Base-by-base conservation (phyloP, 257 asterid species). In the Linderniella brevidens region DNA sequence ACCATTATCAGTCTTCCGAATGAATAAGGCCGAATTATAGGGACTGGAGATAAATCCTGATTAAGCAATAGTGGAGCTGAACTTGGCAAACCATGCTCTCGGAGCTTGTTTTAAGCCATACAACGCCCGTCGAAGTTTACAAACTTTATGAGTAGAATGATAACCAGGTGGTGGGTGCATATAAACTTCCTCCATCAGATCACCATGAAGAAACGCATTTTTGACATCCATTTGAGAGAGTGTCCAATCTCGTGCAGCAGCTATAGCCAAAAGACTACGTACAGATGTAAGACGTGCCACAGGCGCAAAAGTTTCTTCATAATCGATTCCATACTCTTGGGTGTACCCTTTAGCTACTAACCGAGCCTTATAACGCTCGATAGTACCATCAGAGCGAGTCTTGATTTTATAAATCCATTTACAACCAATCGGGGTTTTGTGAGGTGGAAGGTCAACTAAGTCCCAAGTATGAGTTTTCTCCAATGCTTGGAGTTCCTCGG, bases 81-180 rank as follows among this genome's bases (percentile, higher is more conserved):
- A 47, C 29, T 47, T 19, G 8, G 52, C 52, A 47, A 11, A 47
- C 52, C 37, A 47, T 10, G 52, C 37, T 8, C 37, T 9, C 0
- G 37, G 36, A 47, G 52, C 52, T 47, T 47, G 43, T 38, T 38
- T 38, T 11, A 38, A n/a, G 12, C 43, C 43, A 38, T 38, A 38
- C 43, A 38, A 38, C 14, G 43, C 43, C 14, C 14, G 12, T 9
- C 43, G 43, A 38, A 38, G 5, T 11, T 38, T 11, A 38, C 43
- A 38, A 11, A 38, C 43, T 38, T 38, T 38, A 38, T 38, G 3
- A 38, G 43, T 3, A 9, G 43, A 38, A 38, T 38, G 43, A 38
- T 38, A 38, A n/a, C 43, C 43, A 38, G 43, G 13, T n/a, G 14
- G 14, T 9, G 43, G 43, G 12, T 38, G 43, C 43, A 38, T 38